A percentile compares a stretch with the other conserved stretches of the same genome.
Evolutionary conservation across 2,329 filamentous ascomycete species (phyloP).

Genomic region (Sarocladiaceae sp.): DNA sequence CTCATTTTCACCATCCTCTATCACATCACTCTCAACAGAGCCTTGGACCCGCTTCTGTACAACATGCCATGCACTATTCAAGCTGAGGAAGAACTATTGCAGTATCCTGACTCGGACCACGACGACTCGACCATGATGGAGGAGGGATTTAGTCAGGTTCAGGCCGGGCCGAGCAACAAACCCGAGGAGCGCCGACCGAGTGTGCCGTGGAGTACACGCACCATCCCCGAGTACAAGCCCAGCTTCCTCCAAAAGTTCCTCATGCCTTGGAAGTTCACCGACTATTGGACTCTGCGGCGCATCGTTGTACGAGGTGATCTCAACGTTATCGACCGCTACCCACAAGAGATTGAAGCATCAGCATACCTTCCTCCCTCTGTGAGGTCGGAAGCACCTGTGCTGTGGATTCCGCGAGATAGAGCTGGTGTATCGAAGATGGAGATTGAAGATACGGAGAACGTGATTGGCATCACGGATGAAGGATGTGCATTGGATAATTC

Average conservation of each 20-base stretch:
- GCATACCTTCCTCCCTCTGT: conserved; percentile 72
- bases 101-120: conserved; percentile 3
- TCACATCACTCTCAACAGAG: conserved; percentile 66
- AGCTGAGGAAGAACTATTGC: conserved; percentile 28
- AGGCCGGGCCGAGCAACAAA: conserved; percentile 15
- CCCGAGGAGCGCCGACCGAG: conserved; percentile 3
- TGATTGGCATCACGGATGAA: conserved; percentile 68
- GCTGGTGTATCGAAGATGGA: conserved; percentile 68
- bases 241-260: conserved; percentile 57
- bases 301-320: conserved; percentile 57
- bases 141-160: conserved; percentile 13
- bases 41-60: conserved; percentile 67
- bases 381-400: conserved; percentile 51
- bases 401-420: conserved; percentile 74
- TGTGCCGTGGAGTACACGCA: background rate
- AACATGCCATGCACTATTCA: conserved; percentile 62
- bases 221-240: conserved; percentile 36
- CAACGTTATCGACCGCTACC: conserved; percentile 52
- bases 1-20: conserved; percentile 72
- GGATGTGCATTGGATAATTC: conserved; percentile 68
- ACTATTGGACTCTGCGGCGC: conserved; percentile 66
- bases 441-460: conserved; percentile 58
- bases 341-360: conserved; percentile 55
- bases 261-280: conserved; percentile 70
- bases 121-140: conserved; percentile 13